phyloP scores from a whole-genome alignment of 768 basidiomycete genomes.

The Holtermanniella nyarrowii region DNA sequence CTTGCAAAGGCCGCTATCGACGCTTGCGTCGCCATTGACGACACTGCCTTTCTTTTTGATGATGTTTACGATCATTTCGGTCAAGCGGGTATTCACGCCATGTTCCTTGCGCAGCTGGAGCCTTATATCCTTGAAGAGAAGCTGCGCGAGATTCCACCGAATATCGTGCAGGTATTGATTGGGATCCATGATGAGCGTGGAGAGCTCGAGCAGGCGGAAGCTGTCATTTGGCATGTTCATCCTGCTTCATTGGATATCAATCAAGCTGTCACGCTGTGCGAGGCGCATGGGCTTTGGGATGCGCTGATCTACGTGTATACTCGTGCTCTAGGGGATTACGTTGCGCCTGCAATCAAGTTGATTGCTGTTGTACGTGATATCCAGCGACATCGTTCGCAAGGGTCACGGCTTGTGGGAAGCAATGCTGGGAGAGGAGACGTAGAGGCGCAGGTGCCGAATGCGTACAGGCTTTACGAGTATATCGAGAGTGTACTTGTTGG shows the following conservation, averaged over 20 bases:
- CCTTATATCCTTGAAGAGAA: slow-evolving; percentile 64
- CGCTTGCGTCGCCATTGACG: slow-evolving; percentile 70
- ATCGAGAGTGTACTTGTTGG: slow-evolving; percentile 71
- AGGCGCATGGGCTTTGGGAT: slow-evolving; percentile 73
- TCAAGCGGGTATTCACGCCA: slow-evolving; percentile 66
- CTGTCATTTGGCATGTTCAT: slow-evolving; percentile 91
- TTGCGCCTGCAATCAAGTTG: slow-evolving; percentile 77
- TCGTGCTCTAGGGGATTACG: slow-evolving; percentile 73
- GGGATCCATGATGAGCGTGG: slow-evolving; percentile 61
- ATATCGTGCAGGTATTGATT: slow-evolving; percentile 75
- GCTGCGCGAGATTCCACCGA: slow-evolving; percentile 70
- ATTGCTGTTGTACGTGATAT: slow-evolving; percentile 64
- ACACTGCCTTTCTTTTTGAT: slow-evolving; percentile 82
- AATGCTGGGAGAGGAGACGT: slow-evolving; percentile 38
- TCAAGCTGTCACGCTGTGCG: slow-evolving; percentile 78
- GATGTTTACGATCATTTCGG: slow-evolving; percentile 86
- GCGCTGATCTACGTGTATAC: slow-evolving; percentile 91
- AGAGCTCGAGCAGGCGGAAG: slow-evolving; percentile 67
- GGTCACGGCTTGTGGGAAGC: slow-evolving; percentile 18
- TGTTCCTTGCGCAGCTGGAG: slow-evolving; percentile 74
- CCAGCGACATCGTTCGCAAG: slow-evolving; percentile 46
- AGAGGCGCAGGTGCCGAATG: slow-evolving; percentile 57
- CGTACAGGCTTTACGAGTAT: slow-evolving; percentile 88
- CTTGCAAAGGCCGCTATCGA: slow-evolving; percentile 49
- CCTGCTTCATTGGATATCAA: slow-evolving; percentile 84